These are phyloP conservation scores for Hypoxylon lienhwacheense DNA, from an alignment of 495 filamentous ascomycete genomes.

Conservation along the genomic window DNA sequence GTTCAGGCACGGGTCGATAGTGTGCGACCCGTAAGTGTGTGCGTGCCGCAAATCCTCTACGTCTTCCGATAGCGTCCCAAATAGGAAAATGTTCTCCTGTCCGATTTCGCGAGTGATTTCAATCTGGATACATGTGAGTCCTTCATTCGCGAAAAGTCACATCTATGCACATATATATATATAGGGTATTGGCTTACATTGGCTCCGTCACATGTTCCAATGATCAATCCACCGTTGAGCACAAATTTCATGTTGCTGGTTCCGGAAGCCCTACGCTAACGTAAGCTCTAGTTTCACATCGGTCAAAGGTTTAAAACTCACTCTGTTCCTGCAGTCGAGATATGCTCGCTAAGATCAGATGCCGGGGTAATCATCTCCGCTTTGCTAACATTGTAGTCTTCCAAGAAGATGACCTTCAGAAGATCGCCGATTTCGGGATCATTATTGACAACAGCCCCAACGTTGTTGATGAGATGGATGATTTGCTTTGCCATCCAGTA, in stretches of 20 bases:
- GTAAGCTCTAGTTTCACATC: constrained; percentile 3
- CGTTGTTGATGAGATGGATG: constrained; percentile 93
- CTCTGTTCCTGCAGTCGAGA: constrained; percentile 96
- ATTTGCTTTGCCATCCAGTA: constrained; percentile 99
- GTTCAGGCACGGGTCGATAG: constrained; percentile 71
- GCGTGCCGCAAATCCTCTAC: constrained; percentile 94
- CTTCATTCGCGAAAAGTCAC: neutral
- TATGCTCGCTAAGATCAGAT: constrained; percentile 96
- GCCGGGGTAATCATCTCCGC: constrained; percentile 95
- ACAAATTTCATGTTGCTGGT: constrained; percentile 98
- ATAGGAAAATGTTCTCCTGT: constrained; percentile 96
- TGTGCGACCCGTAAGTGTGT: constrained; percentile 79
- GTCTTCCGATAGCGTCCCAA: constrained; percentile 93
- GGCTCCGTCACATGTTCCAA: constrained; percentile 96
- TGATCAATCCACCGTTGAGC: constrained; percentile 93
- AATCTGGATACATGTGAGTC: constrained; percentile 59
- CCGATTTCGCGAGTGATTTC: constrained; percentile 98
- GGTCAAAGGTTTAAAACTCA: constrained; percentile 33
- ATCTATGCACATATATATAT: neutral
- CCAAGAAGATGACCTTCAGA: constrained; percentile 94
- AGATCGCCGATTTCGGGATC: constrained; percentile 90
- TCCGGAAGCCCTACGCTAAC: constrained; percentile 49
- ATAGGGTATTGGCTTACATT: constrained; percentile 69
- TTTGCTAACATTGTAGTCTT: constrained; percentile 99
- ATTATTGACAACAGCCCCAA: constrained; percentile 87